Percentiles rank a stretch among this genome's conserved stretches.
These are phyloP conservation scores for Pterulicium gracile DNA, from an alignment of 1,284 basidiomycete species.

Conservation along the genomic window DNA sequence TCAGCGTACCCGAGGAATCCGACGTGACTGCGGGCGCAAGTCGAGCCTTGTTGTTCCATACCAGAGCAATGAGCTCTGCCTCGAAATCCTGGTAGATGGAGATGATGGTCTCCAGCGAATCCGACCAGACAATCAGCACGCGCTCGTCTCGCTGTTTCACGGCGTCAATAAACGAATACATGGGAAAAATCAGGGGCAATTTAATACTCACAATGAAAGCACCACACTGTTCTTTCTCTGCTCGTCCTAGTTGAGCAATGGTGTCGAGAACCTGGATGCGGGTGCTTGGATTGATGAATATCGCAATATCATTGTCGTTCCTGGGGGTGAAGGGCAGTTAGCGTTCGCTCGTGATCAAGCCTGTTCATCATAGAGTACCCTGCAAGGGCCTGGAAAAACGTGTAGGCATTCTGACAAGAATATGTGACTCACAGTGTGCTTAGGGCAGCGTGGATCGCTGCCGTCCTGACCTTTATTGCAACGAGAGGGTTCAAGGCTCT, in stretches of 20 bases:
- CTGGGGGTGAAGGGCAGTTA: slow-evolving; percentile 17
- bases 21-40: slow-evolving; percentile 27
- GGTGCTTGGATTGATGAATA: slow-evolving; percentile 60
- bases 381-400: too few species aligned
- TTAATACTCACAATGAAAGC: slow-evolving; percentile 60
- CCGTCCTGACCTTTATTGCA: slow-evolving; percentile 71
- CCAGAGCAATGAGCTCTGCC: slow-evolving; percentile 67
- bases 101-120: slow-evolving; percentile 61
- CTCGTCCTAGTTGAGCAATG: slow-evolving; percentile 59
- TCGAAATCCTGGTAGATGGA: slow-evolving; percentile 68
- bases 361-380: too few species aligned
- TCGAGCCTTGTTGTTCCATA: slow-evolving; percentile 38
- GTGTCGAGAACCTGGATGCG: slow-evolving; percentile 63
- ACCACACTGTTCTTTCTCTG: slow-evolving; percentile 76
- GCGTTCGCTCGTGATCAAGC: background rate
- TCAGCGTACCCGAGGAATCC: slow-evolving; percentile 15
- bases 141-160: slow-evolving; percentile 54
- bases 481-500: slow-evolving; percentile 69
- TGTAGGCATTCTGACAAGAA: too few species aligned
- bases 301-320: slow-evolving; percentile 37
- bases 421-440: slow-evolving; percentile 45
- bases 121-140: slow-evolving; percentile 70
- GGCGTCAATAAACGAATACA: slow-evolving; percentile 3
- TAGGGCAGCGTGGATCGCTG: slow-evolving; percentile 70
- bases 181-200: background rate